Base-by-base conservation (phyloP, 2,329 filamentous ascomycete species). In the Lachnum nothofagi region DNA sequence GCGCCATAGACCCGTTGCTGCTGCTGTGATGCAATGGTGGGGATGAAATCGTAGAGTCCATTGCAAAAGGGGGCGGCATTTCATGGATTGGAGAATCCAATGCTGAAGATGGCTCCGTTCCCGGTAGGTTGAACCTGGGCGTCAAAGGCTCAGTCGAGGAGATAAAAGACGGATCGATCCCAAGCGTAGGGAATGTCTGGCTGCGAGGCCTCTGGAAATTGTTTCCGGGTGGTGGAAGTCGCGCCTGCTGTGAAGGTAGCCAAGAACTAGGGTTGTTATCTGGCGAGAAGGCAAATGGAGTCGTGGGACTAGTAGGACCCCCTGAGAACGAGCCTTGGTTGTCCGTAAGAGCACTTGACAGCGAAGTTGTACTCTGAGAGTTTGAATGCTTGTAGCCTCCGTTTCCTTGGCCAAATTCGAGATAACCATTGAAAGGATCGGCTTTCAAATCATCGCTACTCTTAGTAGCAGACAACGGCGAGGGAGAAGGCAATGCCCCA, bases 161-260 rank as follows among this genome's bases (percentile, higher is more conserved):
- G 53, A 78, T 72, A 59, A 77, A 77, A 16, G 60, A 60, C 24
- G 78, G 73, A 56, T 83, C 73, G 38, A 85, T 73, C 40, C 81
- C 82, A 35, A 88, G 71, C 38, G 84, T 82, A 1, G 90, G 88
- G 55, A 95, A 90, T 0, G 89, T 95, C 67, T 94, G 89, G 65
- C 88, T 93, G 62, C 89, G 78, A n/a, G 87, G 88, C 48, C 88
- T 78, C 60, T 86, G 84, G 56, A 84, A 82, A 45, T 73, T 70
- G 48, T 51, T 65, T 9, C 55, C 58, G 44, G 60, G 59, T 33
- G 69, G 71, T 46, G 71, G 70, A 29, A 72, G 70, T 50, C 72
- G 72, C 22, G 71, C 69, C 54, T 77, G 74, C 48, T 72, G 72
- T 7, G 72, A 75, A 20, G 75, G 71, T 49, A 78, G 72, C 63